A percentile compares a stretch with the other conserved stretches of the same genome.
phyloP scores from a whole-genome alignment of 768 basidiomycete species.

The Podaxis sp. region DNA sequence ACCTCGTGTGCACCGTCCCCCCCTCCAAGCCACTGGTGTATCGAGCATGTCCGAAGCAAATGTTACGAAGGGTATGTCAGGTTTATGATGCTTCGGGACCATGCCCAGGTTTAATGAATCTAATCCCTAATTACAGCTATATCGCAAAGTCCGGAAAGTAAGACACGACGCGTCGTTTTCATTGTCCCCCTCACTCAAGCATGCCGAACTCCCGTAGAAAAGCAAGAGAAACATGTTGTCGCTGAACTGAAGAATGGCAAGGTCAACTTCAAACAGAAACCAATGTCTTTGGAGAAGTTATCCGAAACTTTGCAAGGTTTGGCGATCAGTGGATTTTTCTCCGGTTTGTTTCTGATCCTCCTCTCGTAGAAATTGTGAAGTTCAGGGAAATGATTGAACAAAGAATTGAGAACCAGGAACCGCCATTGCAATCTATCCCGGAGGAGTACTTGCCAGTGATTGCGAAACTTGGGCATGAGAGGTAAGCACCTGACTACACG shows the following conservation, averaged over 20 bases:
- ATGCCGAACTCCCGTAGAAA: conserved; percentile 32
- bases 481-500: conserved; percentile 44
- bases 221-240: conserved; percentile 40
- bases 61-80: conserved; percentile 3
- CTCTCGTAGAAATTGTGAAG: conserved; percentile 62
- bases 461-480: conserved; percentile 84
- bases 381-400: conserved; percentile 73
- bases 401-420: conserved; percentile 43
- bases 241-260: conserved; percentile 78
- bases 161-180: conserved; percentile 29
- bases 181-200: conserved; percentile 18
- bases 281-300: conserved; percentile 70
- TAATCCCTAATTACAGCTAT: background rate
- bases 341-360: conserved; percentile 15
- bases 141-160: conserved; percentile 25
- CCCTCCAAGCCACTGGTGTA: background rate
- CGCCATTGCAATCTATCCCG: conserved; percentile 59
- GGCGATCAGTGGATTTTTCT: conserved; percentile 16
- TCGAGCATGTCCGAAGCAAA: conserved; percentile 6
- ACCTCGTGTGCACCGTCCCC: conserved; percentile 13
- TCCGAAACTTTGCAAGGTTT: conserved; percentile 82
- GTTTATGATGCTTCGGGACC: background rate
- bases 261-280: conserved; percentile 74
- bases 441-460: conserved; percentile 72
- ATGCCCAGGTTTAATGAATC: background rate